Base-by-base conservation (phyloP, 495 filamentous ascomycete species). In the Parmelia sp. region DNA sequence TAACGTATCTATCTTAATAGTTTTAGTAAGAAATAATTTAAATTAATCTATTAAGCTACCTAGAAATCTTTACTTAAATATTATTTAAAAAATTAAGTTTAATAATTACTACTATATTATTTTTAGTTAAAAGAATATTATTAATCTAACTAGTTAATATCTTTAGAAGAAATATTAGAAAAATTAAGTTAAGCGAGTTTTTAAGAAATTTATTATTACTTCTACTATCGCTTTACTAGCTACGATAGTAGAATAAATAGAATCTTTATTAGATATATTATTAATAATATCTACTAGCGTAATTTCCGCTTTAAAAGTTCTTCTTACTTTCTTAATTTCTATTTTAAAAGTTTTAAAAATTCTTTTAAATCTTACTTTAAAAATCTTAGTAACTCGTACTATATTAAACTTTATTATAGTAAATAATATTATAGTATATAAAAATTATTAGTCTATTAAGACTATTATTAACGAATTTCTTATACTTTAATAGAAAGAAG, bases 41-140 rank as follows among this genome's bases (percentile, higher is more conserved):
- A 31, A 45, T 44, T 19, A 42, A 3, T 1, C 1, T 31, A 29
- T 60, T 29, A 60, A 9, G 3, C 0, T 60, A 3, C 7, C 11
- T 2, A 21, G 15, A 21, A 60, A 60, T 8, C 21, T 42, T 8
- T 12, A 12, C 5, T 19, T 59, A 5, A 19, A 49, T 12, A 64
- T 37, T 19, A 47, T 58, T 7, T 60, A 57, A 15, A 15, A 65
- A 19, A 33, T 3, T 39, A n/a, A 59, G 2, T 60, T 60, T 23
- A 37, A 51, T 60, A 65, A 53, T 5, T 60, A 60, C n/a, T 60
- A 59, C 14, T 25, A 44, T 44, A 44, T 49, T 17, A 51, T 29
- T 6, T 60, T 45, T 8, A 21, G 19, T n/a, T 4, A 44, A 44
- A 44, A 19, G n/a, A 39, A 57, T 27, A 25, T 23, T 1, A 8